Conservation (phyloP, 2,329 filamentous ascomycete species). For the Trichophyton equinum region DNA sequence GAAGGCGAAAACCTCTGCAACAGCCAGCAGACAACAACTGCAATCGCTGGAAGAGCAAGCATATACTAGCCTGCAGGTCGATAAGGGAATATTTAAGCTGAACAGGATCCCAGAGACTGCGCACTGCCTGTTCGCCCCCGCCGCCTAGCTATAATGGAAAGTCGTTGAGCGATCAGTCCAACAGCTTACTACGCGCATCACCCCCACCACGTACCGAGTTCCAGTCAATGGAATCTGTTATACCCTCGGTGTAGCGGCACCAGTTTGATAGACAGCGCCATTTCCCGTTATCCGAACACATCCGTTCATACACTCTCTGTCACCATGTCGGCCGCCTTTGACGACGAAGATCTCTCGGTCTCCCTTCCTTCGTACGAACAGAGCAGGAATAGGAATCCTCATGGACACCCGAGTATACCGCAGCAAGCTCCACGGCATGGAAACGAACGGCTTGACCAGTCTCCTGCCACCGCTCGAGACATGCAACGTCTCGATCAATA, state of each 20-base stretch:
- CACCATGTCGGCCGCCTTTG: conserved; percentile 25
- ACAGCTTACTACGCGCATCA: neutral
- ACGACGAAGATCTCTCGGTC: conserved; percentile 29
- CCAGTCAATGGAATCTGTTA: neutral
- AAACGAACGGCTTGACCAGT: conserved; percentile 24
- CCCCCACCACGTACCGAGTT: neutral
- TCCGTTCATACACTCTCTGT: neutral
- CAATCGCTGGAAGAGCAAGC: neutral
- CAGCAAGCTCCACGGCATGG: conserved; percentile 6
- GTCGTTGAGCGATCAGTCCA: neutral
- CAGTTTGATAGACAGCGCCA: neutral
- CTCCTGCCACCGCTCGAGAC: conserved; percentile 40
- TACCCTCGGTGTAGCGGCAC: neutral
- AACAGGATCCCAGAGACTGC: too few relatives aligned
- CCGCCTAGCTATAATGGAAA: neutral
- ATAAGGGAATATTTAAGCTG: too few relatives aligned
- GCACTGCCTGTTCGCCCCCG: neutral
- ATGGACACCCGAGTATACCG: conserved; percentile 14
- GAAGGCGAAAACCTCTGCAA: neutral
- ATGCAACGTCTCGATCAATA: conserved; percentile 87
- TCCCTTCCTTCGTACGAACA: conserved; percentile 20
- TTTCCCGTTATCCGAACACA: neutral
- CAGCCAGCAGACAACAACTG: neutral
- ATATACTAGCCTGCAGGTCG: neutral
- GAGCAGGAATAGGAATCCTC: conserved; percentile 10